Base-by-base conservation (phyloP, 2,329 filamentous ascomycete species). In the Lachnellula arida region DNA sequence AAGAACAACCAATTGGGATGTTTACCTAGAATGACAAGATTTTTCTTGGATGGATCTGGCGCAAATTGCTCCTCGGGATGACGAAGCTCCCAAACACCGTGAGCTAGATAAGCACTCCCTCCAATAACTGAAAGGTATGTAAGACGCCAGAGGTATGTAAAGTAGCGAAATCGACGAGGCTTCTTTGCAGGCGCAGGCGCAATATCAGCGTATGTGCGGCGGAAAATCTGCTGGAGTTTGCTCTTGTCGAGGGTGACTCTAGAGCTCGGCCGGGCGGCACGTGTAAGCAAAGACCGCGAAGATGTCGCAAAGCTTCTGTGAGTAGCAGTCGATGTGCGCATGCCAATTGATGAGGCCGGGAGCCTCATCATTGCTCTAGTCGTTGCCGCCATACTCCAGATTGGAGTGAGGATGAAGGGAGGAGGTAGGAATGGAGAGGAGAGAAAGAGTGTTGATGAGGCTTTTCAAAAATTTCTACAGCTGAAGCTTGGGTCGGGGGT, bases 31-130 rank as follows among this genome's bases (percentile, higher is more conserved):
- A 99, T 85, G 47, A 99, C 94, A 55, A 99, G 81, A 11, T 92
- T 99, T 83, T 99, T 99, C 88, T 97, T 99, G 67, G 71, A 80
- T 54, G 92, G 89, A 74, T 97, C 91, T 17, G 89, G 85, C 61
- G 84, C 78, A 57, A 81, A 76, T 77, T 97, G 94, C 53, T 92
- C 87, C 43, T 81, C 80, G 9, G 93, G 93, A 73, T 96, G 82
- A 67, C 90, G 86, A 71, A 89, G 85, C 50, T 86, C 78, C 74
- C 92, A 97, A 75, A 97, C 87, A 70, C 83, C 82, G 73, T 94
- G 97, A 66, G 81, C 82, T 57, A 92, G 76, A 70, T 87, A 91
- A 62, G 78, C 89, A 43, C 88, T 70, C 56, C 86, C 79, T 61
- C 81, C 88, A 60, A 94, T 72, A 58, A 84, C 73, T 54, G 88